A percentile compares a stretch with the other conserved stretches of the same genome.
Conservation (phyloP, 2,329 filamentous ascomycete species). For the Pleochaeta shiraiana region DNA sequence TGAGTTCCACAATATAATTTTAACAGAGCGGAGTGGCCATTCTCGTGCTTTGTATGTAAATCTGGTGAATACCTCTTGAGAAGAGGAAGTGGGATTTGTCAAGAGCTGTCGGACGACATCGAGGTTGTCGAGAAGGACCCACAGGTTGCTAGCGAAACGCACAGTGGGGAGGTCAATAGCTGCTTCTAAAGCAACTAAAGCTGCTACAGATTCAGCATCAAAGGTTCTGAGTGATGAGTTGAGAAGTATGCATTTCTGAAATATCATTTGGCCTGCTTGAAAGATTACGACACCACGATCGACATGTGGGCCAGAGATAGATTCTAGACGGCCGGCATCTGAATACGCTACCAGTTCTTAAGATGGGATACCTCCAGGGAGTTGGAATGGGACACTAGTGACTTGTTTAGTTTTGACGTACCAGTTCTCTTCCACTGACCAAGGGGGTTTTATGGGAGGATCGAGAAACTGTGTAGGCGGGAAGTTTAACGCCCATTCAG, state of each 20-base stretch:
- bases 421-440: not conserved
- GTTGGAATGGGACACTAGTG: not conserved
- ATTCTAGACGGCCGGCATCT: not conserved
- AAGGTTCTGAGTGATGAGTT: not conserved
- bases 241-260: not conserved
- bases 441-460: not conserved
- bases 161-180: not conserved
- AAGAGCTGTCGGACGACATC: not conserved
- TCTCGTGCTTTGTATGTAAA: not conserved
- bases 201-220: not conserved
- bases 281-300: not conserved
- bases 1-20: too few relatives aligned
- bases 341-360: not conserved
- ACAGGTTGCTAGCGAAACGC: not conserved
- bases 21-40: not conserved
- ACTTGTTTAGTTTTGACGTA: not conserved
- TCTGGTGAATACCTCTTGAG: not conserved
- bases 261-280: not conserved
- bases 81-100: not conserved
- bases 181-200: not conserved
- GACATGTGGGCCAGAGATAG: not conserved
- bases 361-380: not conserved
- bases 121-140: not conserved
- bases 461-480: not conserved
- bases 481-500: not conserved